These are phyloP conservation scores for Glycine tomentella DNA, from an alignment of 306 rosid species.

Conservation along the genomic window DNA sequence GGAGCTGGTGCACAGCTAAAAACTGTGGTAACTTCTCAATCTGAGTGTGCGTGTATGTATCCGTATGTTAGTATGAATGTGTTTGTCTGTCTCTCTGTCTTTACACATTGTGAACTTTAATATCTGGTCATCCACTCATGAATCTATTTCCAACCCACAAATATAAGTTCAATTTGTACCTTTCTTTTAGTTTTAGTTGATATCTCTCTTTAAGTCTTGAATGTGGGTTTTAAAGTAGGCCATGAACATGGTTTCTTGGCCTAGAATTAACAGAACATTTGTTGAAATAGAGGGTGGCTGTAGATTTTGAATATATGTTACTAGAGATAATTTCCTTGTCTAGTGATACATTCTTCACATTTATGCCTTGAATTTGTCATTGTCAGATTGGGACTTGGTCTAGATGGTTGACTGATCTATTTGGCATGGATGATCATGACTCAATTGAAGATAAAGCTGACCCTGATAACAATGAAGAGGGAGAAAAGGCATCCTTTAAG, in stretches of 20 bases:
- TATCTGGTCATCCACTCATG: slow-evolving; percentile 7
- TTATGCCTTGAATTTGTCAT: slow-evolving; percentile 43
- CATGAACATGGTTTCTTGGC: neutral
- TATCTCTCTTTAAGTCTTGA: neutral
- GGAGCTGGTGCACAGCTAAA: slow-evolving; percentile 88
- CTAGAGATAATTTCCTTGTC: neutral
- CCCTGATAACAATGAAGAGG: slow-evolving; percentile 43
- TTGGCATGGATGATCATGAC: slow-evolving; percentile 74
- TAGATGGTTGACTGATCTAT: slow-evolving; percentile 75
- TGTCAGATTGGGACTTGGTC: slow-evolving; percentile 87
- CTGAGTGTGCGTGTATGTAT: too few species aligned
- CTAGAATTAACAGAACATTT: neutral
- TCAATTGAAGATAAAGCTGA: slow-evolving; percentile 50
- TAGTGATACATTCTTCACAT: slow-evolving; percentile 6
- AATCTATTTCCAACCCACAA: neutral
- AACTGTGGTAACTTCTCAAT: slow-evolving; percentile 63
- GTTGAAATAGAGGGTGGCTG: neutral
- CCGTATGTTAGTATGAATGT: too few species aligned
- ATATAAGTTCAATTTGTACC: neutral
- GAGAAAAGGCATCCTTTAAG: slow-evolving; percentile 63
- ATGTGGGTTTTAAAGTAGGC: neutral
- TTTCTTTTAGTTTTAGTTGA: slow-evolving; percentile 1
- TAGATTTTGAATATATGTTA: neutral
- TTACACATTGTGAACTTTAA: neutral
- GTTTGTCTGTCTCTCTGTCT: neutral